These are phyloP conservation scores for Rhodotorula paludigena DNA, from an alignment of 768 basidiomycete species.

Conservation along the genomic window DNA sequence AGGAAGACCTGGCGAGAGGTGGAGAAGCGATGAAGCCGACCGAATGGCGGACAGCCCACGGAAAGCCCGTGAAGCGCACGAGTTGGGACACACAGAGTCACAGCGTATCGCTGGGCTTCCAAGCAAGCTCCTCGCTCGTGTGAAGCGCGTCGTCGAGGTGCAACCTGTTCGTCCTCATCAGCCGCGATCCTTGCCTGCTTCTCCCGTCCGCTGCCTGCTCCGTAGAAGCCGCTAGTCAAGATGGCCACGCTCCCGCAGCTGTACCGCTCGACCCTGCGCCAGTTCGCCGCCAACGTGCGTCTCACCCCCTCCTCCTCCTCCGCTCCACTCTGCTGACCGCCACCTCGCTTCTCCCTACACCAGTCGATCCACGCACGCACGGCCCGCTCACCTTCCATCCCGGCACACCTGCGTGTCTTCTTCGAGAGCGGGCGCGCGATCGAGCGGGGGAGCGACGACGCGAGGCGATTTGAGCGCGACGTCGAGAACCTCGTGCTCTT, in stretches of 20 bases:
- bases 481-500: constrained; percentile 36
- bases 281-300: constrained; percentile 37
- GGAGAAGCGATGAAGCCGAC: too few relatives aligned
- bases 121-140: too few relatives aligned
- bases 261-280: constrained; percentile 33
- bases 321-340: not conserved
- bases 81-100: too few relatives aligned
- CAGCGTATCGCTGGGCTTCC: too few relatives aligned
- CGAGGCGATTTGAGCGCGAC: constrained; percentile 7
- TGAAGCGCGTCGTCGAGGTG: too few relatives aligned
- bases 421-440: constrained; percentile 26
- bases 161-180: not conserved
- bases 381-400: constrained; percentile 23
- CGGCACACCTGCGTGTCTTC: constrained; percentile 16
- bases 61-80: too few relatives aligned
- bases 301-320: not conserved
- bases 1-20: too few relatives aligned
- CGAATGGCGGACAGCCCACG: too few relatives aligned
- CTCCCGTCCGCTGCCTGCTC: not conserved
- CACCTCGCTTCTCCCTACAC: not conserved
- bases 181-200: not conserved
- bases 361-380: constrained; percentile 34
- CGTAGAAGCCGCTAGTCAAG: not conserved
- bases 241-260: constrained; percentile 23
- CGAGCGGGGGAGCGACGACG: not conserved